Evolutionary conservation across 2,329 filamentous ascomycete species (phyloP), one percentile per base, ranked within the genome.

Genomic region (Alternaria gaisen): DNA sequence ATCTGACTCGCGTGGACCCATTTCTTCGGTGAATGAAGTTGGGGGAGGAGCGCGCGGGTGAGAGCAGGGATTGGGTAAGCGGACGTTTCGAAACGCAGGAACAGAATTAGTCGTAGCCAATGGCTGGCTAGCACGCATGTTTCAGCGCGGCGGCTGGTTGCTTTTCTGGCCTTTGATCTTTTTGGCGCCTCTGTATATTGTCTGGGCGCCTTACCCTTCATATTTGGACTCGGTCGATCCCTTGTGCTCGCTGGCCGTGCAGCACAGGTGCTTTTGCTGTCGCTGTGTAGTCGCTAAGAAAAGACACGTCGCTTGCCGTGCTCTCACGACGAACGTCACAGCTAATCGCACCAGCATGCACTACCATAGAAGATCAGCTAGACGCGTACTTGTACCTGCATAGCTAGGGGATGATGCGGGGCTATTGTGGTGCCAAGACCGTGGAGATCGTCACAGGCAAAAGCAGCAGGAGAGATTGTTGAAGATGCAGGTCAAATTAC

Each of bases 61-160:
- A 18, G 40, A 60, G 58, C 57, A 44, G 58, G 63, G 58, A 54
- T 38, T 24, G 44, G 60, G 62, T 40, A 58, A 65, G 64, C 56
- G 48, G 59, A 53, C 26, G 72, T 72, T 72, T 74, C 68, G 61
- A 71, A 69, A 69, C 65, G 53, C 60, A 65, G 58, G 63, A 61
- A 67, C 61, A 41, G 40, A 62, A 30, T 28, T 12, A 16, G n/a
- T 30, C 32, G 6, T 24, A 48, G 54, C 69, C 69, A 73, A 72
- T 71, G 58, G 56, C 20, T 38, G 16, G n/a, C 22, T 38, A 51
- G 56, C 18, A 41, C 6, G 12, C 61, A 11, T 63, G 69, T 71
- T 71, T 71, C 68, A 71, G 20, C 32, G 18, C 16, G 43, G 48
- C 58, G 56, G 55, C 56, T 56, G 42, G 41, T 43, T 64, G 50